phyloP scores from a whole-genome alignment of 805 yeast genomes.

The Spathaspora passalidarum region DNA sequence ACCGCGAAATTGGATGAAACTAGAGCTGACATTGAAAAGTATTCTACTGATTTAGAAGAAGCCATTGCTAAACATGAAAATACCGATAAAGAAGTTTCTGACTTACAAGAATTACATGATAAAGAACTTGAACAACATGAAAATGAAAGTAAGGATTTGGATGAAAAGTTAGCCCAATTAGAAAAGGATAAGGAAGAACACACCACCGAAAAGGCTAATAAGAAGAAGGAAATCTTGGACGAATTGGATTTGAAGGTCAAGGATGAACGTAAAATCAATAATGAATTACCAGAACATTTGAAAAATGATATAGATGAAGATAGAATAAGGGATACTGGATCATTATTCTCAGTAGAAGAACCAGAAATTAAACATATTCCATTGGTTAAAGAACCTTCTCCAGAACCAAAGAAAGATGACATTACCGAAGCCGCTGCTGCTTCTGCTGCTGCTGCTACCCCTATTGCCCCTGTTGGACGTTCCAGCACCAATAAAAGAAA shows the following conservation, averaged over 20 bases:
- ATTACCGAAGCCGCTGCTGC: conserved; percentile 7
- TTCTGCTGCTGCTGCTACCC: conserved; percentile 7
- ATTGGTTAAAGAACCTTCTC: conserved; percentile 8
- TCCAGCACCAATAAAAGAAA: conserved; percentile 10
- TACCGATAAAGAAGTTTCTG: conserved; percentile 36
- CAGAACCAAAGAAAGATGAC: conserved; percentile 10
- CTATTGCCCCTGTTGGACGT: conserved; percentile 2
- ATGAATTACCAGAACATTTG: conserved; percentile 52
- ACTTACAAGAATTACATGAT: conserved; percentile 23
- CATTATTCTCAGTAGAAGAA: conserved; percentile 34
- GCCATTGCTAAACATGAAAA: conserved; percentile 36
- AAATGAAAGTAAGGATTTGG: conserved; percentile 32
- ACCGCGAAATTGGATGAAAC: conserved; percentile 43
- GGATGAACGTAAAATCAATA: conserved; percentile 48
- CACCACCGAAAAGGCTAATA: conserved; percentile 31
- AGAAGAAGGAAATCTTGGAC: conserved; percentile 30
- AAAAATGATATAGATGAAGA: conserved; percentile 33
- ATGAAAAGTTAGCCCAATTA: conserved; percentile 41
- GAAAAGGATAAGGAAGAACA: conserved; percentile 36
- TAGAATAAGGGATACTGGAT: conserved; percentile 35
- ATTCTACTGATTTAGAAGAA: conserved; percentile 30
- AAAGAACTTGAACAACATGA: conserved; percentile 26
- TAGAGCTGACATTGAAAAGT: conserved; percentile 30
- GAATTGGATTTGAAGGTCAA: conserved; percentile 36
- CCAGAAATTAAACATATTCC: conserved; percentile 15